A percentile compares a stretch with the other conserved stretches of the same genome.
Evolutionary conservation across 176 grass and related monocot genomes (phyloP).

Genomic region (Alopecurus myosuroides): DNA sequence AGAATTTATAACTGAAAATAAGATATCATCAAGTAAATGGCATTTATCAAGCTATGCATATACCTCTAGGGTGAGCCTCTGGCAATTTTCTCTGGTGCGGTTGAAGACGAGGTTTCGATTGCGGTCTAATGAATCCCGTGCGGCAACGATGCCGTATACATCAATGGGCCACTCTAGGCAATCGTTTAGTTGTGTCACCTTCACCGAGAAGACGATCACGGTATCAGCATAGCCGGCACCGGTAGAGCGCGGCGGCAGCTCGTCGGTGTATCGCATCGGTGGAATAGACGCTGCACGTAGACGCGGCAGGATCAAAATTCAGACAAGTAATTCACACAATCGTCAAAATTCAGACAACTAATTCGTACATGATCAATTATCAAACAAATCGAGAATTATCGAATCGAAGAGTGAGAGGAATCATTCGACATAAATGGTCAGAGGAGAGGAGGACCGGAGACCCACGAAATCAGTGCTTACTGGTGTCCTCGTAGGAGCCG

Average conservation of each 20-base stretch:
- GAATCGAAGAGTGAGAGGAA: neutral
- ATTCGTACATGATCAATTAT: neutral
- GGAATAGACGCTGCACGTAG: neutral
- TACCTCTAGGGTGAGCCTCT: neutral
- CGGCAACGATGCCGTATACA: neutral
- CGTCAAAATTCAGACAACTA: neutral
- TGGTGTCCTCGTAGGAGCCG: neutral
- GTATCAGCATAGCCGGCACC: neutral
- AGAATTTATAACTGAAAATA: neutral
- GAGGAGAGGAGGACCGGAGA: neutral
- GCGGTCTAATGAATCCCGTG: neutral
- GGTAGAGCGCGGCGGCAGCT: neutral
- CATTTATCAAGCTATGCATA: neutral
- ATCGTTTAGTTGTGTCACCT: neutral
- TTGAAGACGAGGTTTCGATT: neutral
- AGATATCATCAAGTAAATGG: neutral
- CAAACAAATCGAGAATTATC: neutral
- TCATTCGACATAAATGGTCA: neutral
- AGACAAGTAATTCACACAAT: neutral
- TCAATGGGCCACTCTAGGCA: neutral
- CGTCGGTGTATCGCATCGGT: neutral
- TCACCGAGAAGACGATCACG: neutral
- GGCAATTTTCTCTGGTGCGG: slow-evolving; percentile 2
- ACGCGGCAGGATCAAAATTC: neutral
- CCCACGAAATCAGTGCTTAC: neutral